Conservation (phyloP, 306 rosid species). For the Rosa multiflora region DNA sequence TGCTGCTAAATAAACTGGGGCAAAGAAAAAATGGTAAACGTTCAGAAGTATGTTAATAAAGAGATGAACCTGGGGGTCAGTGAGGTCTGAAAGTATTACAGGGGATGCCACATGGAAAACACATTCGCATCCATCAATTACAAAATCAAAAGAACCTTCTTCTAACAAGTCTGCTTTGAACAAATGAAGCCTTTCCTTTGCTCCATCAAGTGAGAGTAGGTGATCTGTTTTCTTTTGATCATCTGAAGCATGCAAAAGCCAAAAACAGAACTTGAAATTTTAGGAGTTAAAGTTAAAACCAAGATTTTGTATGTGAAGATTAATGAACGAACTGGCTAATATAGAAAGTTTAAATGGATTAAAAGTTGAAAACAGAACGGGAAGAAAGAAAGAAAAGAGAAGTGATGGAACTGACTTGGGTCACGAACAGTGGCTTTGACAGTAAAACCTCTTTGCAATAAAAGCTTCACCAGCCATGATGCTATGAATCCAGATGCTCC, state of each 20-base stretch:
- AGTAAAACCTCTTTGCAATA: constrained; percentile 12
- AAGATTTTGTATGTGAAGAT: neutral
- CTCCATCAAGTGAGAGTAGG: constrained; percentile 31
- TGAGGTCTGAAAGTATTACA: neutral
- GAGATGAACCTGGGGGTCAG: too few relatives aligned
- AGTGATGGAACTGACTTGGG: constrained; percentile 13
- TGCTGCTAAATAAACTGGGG: too few relatives aligned
- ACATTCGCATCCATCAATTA: constrained; percentile 41
- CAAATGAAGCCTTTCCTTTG: constrained; percentile 1
- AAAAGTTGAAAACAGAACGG: neutral
- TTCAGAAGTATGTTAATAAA: too few relatives aligned
- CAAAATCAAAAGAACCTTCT: constrained; percentile 50
- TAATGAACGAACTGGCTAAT: too few relatives aligned
- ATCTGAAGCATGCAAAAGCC: constrained; percentile 21
- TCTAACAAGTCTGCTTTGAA: constrained; percentile 45
- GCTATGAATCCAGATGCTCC: constrained; percentile 24
- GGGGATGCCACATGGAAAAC: constrained; percentile 64
- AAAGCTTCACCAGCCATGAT: constrained; percentile 25
- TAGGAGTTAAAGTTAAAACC: neutral
- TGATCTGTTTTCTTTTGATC: constrained; percentile 41
- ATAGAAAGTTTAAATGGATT: neutral
- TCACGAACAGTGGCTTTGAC: constrained; percentile 29
- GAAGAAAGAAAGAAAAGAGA: neutral
- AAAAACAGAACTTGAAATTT: too few relatives aligned
- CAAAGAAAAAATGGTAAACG: too few relatives aligned